Percentiles rank a stretch among this genome's conserved stretches.
Evolutionary conservation across 768 basidiomycete genomes (phyloP).

Genomic region (Solioccasus polychromus): DNA sequence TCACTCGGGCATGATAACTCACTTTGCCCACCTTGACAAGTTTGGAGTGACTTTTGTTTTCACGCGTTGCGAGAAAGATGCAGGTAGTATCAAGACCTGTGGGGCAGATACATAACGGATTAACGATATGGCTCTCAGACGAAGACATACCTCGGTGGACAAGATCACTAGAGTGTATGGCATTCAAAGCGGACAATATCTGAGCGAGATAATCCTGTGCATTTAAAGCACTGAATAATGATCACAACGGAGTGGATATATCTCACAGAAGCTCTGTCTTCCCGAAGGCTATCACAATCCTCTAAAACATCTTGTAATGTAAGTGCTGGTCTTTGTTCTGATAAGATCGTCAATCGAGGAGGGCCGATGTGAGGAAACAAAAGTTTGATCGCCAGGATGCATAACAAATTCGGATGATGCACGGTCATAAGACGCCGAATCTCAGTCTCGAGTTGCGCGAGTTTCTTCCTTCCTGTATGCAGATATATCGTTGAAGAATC

Average conservation of each 20-base stretch:
- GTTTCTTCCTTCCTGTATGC: conserved; percentile 58
- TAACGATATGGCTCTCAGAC: not conserved
- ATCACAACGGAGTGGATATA: not conserved
- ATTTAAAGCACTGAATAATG: not conserved
- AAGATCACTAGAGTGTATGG: conserved; percentile 60
- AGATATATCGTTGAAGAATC: not conserved
- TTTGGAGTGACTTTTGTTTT: conserved; percentile 52
- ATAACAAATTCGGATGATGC: conserved; percentile 64
- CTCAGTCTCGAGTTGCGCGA: conserved; percentile 63
- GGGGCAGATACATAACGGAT: not conserved
- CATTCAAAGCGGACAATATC: conserved; percentile 66
- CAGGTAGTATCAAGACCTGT: conserved; percentile 58
- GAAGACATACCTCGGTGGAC: conserved; percentile 60
- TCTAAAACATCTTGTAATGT: conserved; percentile 73
- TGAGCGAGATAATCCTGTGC: conserved; percentile 72
- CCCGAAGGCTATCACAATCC: conserved; percentile 69
- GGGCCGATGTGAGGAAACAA: conserved; percentile 47
- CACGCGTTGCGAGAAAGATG: conserved; percentile 58
- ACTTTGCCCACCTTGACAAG: conserved; percentile 73
- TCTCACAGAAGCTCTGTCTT: conserved; percentile 65
- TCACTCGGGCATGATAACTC: conserved; percentile 65
- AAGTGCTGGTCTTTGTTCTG: conserved; percentile 66
- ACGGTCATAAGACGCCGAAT: conserved; percentile 57
- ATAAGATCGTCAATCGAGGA: conserved; percentile 61
- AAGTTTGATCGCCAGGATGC: conserved; percentile 66